Evolutionary conservation across 208 protist species (phyloP).

Genomic region (Strigomonas oncopelti): DNA sequence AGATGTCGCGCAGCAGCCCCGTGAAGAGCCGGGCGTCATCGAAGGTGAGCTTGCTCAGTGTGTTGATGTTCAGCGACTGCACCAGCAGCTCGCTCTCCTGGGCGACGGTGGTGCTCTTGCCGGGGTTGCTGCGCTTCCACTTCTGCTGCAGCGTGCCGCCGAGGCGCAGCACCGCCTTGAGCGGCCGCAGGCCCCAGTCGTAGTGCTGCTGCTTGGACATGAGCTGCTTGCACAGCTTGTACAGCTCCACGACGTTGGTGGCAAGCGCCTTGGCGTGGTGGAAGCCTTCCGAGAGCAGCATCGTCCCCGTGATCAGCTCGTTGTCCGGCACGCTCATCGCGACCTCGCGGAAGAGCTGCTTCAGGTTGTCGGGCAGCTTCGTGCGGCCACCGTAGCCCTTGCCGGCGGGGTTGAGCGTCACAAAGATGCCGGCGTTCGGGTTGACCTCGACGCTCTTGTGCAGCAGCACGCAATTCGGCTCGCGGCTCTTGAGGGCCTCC

Average conservation of each 20-base stretch:
- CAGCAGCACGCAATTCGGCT: constrained; percentile 77
- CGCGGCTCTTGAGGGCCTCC: constrained; percentile 82
- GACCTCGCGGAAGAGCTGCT: constrained; percentile 96
- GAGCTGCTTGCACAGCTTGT: constrained; percentile 93
- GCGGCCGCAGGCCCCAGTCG: constrained; percentile 96
- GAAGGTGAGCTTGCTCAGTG: constrained; percentile 95
- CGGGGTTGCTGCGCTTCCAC: constrained; percentile 64
- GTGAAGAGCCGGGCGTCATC: constrained; percentile 96
- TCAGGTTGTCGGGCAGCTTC: constrained; percentile 98
- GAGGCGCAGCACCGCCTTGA: constrained; percentile 95
- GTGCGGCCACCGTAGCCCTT: constrained; percentile 97
- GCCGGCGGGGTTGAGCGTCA: constrained; percentile 96
- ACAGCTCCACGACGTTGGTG: constrained; percentile 89
- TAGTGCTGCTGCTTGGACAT: constrained; percentile 98
- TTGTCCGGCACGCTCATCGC: constrained; percentile 98
- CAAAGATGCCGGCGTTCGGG: constrained; percentile 92
- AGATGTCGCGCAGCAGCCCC: constrained; percentile 89
- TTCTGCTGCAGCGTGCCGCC: constrained; percentile 82
- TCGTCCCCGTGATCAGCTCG: constrained; percentile 93
- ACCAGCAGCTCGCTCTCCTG: constrained; percentile 91
- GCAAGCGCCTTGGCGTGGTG: constrained; percentile 76
- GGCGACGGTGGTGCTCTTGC: constrained; percentile 63
- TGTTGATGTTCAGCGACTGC: constrained; percentile 96
- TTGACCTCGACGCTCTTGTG: constrained; percentile 72
- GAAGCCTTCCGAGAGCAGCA: constrained; percentile 91